A percentile compares a stretch with the other conserved stretches of the same genome.
Evolutionary conservation across 805 yeast species (phyloP).

Genomic region (Wickerhamomyces alni): DNA sequence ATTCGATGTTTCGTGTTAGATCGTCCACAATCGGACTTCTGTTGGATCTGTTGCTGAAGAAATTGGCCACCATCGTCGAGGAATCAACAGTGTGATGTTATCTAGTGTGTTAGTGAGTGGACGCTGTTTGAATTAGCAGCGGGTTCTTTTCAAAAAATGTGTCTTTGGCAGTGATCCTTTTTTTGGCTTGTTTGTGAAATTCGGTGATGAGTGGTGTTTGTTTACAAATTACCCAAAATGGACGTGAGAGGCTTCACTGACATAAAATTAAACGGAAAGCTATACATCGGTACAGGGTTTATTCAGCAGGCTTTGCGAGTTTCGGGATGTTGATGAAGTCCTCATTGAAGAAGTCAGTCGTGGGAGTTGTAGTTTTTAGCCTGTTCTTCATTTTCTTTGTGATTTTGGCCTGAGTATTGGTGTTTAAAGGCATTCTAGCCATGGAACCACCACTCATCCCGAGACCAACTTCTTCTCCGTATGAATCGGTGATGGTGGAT

Average conservation of each 20-base stretch:
- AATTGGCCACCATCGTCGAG: constrained; percentile 22
- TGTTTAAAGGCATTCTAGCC: constrained; percentile 27
- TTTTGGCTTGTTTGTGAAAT: not conserved
- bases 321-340: constrained; percentile 15
- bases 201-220: constrained; percentile 1
- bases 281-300: too few species aligned
- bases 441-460: constrained; percentile 49
- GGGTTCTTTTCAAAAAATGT: too few species aligned
- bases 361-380: constrained; percentile 20
- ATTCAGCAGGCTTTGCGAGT: too few species aligned
- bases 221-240: constrained; percentile 20
- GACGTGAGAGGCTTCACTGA: not conserved
- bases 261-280: too few species aligned
- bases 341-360: constrained; percentile 15
- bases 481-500: constrained; percentile 51
- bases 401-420: constrained; percentile 50
- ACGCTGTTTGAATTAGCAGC: too few species aligned
- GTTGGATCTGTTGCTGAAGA: constrained; percentile 19
- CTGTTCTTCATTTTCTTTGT: constrained; percentile 56
- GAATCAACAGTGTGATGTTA: too few species aligned
- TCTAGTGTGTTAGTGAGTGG: too few species aligned
- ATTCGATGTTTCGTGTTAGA: constrained; percentile 21
- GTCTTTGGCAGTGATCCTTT: not conserved
- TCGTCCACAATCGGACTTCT: constrained; percentile 17
- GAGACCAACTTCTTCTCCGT: constrained; percentile 77